Evolutionary conservation across 805 yeast genomes (phyloP), one percentile per base, ranked within the genome.

Genomic region (Monosporozyma aquatica): DNA sequence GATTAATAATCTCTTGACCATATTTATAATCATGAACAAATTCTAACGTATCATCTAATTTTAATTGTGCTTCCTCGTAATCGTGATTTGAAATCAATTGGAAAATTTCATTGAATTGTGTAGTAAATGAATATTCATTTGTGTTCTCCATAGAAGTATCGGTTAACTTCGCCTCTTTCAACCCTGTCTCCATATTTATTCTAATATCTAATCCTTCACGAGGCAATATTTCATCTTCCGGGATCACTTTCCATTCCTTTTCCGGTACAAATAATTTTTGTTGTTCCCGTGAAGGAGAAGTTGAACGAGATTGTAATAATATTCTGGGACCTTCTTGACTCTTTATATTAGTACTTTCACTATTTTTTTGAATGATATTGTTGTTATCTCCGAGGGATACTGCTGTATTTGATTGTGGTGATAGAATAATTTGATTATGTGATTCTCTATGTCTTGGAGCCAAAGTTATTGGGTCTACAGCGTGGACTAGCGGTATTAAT

Each of bases 191-290:
- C 44, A 87, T 62, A 57, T 86, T 80, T 50, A 89, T 53, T 49
- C 85, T 69, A 10, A 87, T 76, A 59, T 84, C 89, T 24, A 58
- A 43, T 11, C 97, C 97, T 6, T 30, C 35, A 11, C 74, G 75
- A 0, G 96, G 95, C 3, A 89, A 70, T 6, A 73, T 70, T 54
- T 86, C 95, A n/a, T 80, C 87, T 38, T 74, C 80, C 50, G 64
- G 69, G 5, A 89, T 74, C 2, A 56, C 55, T 63, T 79, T 77
- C 95, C 95, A 89, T 48, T 82, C 75, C 1, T 56, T 47, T 0
- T 78, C 62, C 1, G 96, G 83, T 29, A 62, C 74, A 55, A 87
- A 87, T 2, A 73, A 47, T 34, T 30, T 63, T 62, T 1, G 14
- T 24, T n/a, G n/a, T n/a, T n/a, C n/a, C n/a, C n/a, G n/a, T n/a